Evolutionary conservation across 2,329 filamentous ascomycete genomes (phyloP).

Genomic region (Diaporthe citrichinensis): DNA sequence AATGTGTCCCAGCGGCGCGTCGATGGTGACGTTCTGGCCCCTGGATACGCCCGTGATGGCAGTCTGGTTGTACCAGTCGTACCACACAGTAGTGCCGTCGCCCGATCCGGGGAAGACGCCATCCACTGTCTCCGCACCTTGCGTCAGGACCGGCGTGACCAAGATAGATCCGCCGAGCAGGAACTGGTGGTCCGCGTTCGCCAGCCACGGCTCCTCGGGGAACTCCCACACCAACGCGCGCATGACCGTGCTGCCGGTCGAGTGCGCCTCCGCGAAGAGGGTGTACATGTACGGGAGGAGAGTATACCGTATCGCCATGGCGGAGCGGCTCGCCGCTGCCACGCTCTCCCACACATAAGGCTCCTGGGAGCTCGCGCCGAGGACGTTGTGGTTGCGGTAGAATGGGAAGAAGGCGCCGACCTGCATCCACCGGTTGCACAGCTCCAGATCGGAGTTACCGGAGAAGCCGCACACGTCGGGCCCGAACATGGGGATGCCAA

Average conservation of each 20-base stretch:
- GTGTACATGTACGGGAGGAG: slow-evolving; percentile 85
- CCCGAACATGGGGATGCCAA: slow-evolving; percentile 84
- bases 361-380: slow-evolving; percentile 75
- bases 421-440: slow-evolving; percentile 76
- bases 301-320: slow-evolving; percentile 79
- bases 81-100: slow-evolving; percentile 73
- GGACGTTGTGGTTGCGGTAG: slow-evolving; percentile 81
- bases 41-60: slow-evolving; percentile 57
- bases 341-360: slow-evolving; percentile 80
- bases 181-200: slow-evolving; percentile 78
- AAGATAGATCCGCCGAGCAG: slow-evolving; percentile 76
- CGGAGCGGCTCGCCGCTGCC: slow-evolving; percentile 72
- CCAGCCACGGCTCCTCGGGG: slow-evolving; percentile 77
- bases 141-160: slow-evolving; percentile 76
- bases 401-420: slow-evolving; percentile 80
- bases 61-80: slow-evolving; percentile 83
- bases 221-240: slow-evolving; percentile 83
- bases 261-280: slow-evolving; percentile 76
- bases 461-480: slow-evolving; percentile 79
- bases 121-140: slow-evolving; percentile 71
- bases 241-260: slow-evolving; percentile 78
- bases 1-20: slow-evolving; percentile 74
- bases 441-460: slow-evolving; percentile 76
- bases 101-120: slow-evolving; percentile 79
- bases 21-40: slow-evolving; percentile 58